phyloP scores from a whole-genome alignment of 2,329 filamentous ascomycete genomes.

The Cladosporium sphaerospermum region DNA sequence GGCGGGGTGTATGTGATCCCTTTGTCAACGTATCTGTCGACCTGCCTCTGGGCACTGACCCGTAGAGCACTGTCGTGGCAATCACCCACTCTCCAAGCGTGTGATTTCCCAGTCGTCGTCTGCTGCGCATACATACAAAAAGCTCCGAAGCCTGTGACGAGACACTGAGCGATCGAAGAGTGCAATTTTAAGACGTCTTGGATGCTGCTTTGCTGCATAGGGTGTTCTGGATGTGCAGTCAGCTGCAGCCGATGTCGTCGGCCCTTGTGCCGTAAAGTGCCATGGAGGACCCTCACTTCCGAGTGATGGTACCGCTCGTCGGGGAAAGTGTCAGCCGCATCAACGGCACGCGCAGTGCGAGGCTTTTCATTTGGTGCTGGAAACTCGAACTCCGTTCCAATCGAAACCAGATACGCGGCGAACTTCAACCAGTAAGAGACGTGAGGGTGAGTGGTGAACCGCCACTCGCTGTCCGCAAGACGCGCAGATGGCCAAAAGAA shows the following conservation, averaged over 20 bases:
- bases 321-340: too few relatives aligned
- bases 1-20: not conserved
- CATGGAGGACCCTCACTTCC: not conserved
- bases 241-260: not conserved
- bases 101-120: not conserved
- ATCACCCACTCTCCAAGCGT: not conserved
- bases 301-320: not conserved
- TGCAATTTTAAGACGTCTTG: not conserved
- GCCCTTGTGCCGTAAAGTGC: not conserved
- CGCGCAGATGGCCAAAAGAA: not conserved
- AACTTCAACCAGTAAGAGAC: not conserved
- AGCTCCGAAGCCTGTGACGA: not conserved
- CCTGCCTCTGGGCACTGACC: not conserved
- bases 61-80: not conserved
- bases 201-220: not conserved
- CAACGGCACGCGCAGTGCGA: too few relatives aligned
- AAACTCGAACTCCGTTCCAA: not conserved
- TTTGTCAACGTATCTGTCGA: not conserved
- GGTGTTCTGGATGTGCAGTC: not conserved
- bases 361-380: too few relatives aligned
- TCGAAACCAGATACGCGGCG: not conserved
- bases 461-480: not conserved
- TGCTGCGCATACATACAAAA: not conserved
- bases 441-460: not conserved
- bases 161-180: not conserved